Evolutionary conservation across 164 flowering plant genomes (phyloP).

Genomic region (Pachysandra terminalis): DNA sequence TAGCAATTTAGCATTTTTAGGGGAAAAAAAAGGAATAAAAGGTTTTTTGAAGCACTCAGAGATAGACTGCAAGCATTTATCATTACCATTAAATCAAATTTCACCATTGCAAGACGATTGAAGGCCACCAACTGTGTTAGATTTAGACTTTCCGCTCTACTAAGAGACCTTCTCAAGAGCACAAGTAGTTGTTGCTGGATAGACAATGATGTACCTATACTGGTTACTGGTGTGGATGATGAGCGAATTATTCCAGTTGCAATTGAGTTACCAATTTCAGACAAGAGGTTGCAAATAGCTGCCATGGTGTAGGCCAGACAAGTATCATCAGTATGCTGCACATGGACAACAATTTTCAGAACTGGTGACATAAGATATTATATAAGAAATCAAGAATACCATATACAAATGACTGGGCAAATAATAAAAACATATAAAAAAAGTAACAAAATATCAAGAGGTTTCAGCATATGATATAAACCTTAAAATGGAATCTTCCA

Average conservation of each 20-base stretch:
- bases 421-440: neutral
- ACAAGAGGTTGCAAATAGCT: constrained; percentile 78
- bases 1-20: too few relatives aligned
- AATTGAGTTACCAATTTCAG: constrained; percentile 67
- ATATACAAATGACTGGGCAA: neutral
- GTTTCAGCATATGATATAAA: neutral
- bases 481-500: too few relatives aligned
- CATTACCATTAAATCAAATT: constrained; percentile 69
- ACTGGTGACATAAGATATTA: too few relatives aligned
- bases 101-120: constrained; percentile 84
- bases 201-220: constrained; percentile 59
- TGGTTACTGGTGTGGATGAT: constrained; percentile 51
- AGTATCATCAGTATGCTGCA: constrained; percentile 86
- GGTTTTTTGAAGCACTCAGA: neutral
- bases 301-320: constrained; percentile 88
- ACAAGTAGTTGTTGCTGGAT: constrained; percentile 78
- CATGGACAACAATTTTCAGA: neutral
- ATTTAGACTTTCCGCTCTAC: constrained; percentile 84
- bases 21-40: neutral
- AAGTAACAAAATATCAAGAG: neutral
- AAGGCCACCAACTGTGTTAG: constrained; percentile 74
- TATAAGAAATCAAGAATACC: too few relatives aligned
- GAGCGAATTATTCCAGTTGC: constrained; percentile 72
- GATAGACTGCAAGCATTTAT: neutral
- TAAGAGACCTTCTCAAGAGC: constrained; percentile 69